These are phyloP conservation scores for Starmerella bombi DNA, from an alignment of 805 yeast genomes.

Conservation along the genomic window DNA sequence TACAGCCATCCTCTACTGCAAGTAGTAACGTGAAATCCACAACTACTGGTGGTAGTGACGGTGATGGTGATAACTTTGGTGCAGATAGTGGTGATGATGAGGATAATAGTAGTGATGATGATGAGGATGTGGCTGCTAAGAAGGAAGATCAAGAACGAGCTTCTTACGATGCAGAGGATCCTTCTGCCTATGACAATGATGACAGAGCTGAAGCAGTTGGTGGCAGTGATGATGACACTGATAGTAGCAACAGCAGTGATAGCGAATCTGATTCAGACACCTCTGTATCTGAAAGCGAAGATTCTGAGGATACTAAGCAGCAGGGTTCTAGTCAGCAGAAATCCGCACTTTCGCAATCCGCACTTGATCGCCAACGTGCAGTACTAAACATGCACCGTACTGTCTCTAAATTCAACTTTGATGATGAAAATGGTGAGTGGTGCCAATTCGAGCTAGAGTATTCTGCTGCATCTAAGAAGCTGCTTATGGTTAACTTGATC, in stretches of 20 bases:
- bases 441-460: slow-evolving; percentile 79
- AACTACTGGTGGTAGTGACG: slow-evolving; percentile 16
- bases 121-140: slow-evolving; percentile 78
- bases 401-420: slow-evolving; percentile 74
- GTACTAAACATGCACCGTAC: slow-evolving; percentile 61
- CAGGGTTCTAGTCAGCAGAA: background rate
- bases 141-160: slow-evolving; percentile 79
- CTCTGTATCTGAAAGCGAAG: slow-evolving; percentile 12
- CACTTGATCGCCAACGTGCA: slow-evolving; percentile 75
- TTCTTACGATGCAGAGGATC: slow-evolving; percentile 66
- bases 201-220: slow-evolving; percentile 2
- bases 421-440: slow-evolving; percentile 80
- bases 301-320: slow-evolving; percentile 7
- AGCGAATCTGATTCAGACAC: slow-evolving; percentile 6
- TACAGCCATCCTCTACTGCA: slow-evolving; percentile 38
- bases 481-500: slow-evolving; percentile 91
- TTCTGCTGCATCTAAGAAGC: slow-evolving; percentile 75
- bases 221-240: slow-evolving; percentile 16
- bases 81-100: slow-evolving; percentile 58
- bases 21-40: slow-evolving; percentile 35
- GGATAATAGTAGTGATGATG: slow-evolving; percentile 91
- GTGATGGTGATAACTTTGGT: slow-evolving; percentile 26
- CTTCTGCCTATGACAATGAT: slow-evolving; percentile 25
- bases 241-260: slow-evolving; percentile 31
- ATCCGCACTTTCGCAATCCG: slow-evolving; percentile 39